Base-by-base conservation (phyloP, 2,329 filamentous ascomycete species). In the Beauveria scarabaeidicola region DNA sequence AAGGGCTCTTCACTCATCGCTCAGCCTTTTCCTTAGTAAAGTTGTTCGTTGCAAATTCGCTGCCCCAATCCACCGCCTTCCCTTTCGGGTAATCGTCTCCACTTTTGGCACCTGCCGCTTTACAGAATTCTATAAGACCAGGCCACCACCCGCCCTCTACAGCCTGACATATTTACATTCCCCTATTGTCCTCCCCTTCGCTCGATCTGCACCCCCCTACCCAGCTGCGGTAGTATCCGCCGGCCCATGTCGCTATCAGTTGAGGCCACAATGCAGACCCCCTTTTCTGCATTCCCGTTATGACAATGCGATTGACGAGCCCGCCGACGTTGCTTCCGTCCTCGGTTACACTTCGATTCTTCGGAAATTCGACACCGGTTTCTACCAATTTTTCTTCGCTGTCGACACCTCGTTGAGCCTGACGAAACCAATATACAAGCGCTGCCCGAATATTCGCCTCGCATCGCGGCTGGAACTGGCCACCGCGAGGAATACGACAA, bases 11-110 rank as follows among this genome's bases (percentile, higher is more conserved):
- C 32, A 15, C 32, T 36, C 32, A 15, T 36, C 11, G 32, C 11
- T 6, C 11, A 36, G 32, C 32, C 32, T 36, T 27, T 27, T 27
- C 6, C 25, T 6, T 27, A 6, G n/a, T 54, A 54, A 54, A 46
- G 52, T 55, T 0, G n/a, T n/a, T n/a, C 52, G 52, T 57, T 57
- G 54, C 54, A 57, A 57, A 57, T 57, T 57, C 43, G 54, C 54
- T 57, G 54, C 54, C 54, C 0, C 44, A 2, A 5, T 29, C 27
- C 44, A 57, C 44, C 32, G 54, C 54, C 44, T 40, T 38, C 54
- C 21, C 21, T 2, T 57, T 50, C 13, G 0, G 44, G 43, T 3
- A 50, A 19, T 48, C 6, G 1, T 19, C n/a, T 6, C 54, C 44
- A 57, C 43, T 50, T n/a, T 57, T 1, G 0, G 44, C 44, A 11